A percentile compares a stretch with the other conserved stretches of the same genome.
Conservation (phyloP, 257 asterid species). For the Solanum stenotomum region DNA sequence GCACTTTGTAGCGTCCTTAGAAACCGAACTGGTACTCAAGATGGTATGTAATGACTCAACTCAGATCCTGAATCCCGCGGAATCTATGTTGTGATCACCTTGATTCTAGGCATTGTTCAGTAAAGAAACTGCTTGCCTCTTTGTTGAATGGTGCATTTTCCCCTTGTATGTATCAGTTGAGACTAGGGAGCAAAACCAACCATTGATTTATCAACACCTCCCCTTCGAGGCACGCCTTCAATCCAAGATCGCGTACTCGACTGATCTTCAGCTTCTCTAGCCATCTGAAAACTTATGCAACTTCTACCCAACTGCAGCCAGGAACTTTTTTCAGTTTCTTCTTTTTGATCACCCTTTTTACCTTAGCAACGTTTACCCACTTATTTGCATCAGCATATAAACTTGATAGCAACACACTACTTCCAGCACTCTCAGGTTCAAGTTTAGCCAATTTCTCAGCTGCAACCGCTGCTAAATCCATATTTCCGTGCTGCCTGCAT, state of each 20-base stretch:
- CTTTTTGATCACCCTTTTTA: conserved; percentile 45
- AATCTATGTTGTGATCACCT: conserved; percentile 86
- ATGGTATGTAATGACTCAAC: conserved; percentile 37
- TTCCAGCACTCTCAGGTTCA: conserved; percentile 58
- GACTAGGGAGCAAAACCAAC: conserved; percentile 81
- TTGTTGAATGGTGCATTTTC: conserved; percentile 81
- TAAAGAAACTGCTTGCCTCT: conserved; percentile 81
- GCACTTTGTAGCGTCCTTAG: conserved; percentile 74
- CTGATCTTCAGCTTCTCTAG: conserved; percentile 3
- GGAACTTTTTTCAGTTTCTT: conserved; percentile 34
- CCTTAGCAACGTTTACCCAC: conserved; percentile 43
- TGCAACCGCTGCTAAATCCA: conserved; percentile 55
- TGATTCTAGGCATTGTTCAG: conserved; percentile 91
- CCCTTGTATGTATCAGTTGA: conserved; percentile 63
- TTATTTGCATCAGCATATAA: conserved; percentile 34
- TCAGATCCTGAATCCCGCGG: conserved; percentile 54
- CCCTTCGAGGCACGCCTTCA: conserved; percentile 78
- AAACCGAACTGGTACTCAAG: conserved; percentile 72
- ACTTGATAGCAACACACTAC: conserved; percentile 32
- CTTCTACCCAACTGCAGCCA: conserved; percentile 56
- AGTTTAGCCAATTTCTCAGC: conserved; percentile 38
- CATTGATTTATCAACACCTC: conserved; percentile 88
- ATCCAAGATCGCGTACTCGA: conserved; percentile 16
- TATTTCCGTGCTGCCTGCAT: conserved; percentile 39
- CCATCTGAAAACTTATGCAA: conserved; percentile 10